phyloP scores from a whole-genome alignment of 805 yeast species.

The Kuraishia capsulata region DNA sequence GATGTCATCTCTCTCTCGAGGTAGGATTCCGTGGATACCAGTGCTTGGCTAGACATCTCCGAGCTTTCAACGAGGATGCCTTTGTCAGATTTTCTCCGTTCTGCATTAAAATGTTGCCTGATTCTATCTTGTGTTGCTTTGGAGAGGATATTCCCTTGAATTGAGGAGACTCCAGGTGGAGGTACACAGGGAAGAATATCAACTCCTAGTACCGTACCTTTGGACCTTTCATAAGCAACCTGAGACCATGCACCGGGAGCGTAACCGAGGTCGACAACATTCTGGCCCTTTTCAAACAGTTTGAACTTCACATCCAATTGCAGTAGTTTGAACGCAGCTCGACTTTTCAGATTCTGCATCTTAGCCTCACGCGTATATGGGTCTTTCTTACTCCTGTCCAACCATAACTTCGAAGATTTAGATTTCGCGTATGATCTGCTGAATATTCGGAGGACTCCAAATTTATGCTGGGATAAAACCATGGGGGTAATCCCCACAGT shows the following conservation, averaged over 20 bases:
- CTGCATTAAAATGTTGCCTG: conserved; percentile 32
- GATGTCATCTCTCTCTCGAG: conserved; percentile 1
- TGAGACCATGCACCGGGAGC: conserved; percentile 97
- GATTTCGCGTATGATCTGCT: conserved; percentile 11
- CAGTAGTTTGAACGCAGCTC: conserved; percentile 85
- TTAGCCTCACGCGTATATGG: conserved; percentile 59
- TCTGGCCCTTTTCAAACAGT: conserved; percentile 44
- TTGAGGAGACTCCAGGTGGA: conserved; percentile 66
- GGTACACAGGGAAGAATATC: conserved; percentile 76
- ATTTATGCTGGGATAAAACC: too few species aligned
- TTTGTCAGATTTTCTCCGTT: background rate
- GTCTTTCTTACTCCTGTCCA: conserved; percentile 61
- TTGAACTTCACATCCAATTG: conserved; percentile 62
- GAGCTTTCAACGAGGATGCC: too few species aligned
- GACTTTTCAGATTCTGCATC: conserved; percentile 51
- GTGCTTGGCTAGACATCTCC: too few species aligned
- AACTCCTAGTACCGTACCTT: conserved; percentile 64
- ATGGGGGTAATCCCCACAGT: too few species aligned
- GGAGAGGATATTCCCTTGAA: conserved; percentile 85
- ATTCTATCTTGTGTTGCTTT: conserved; percentile 51
- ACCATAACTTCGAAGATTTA: conserved; percentile 63
- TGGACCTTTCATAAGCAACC: conserved; percentile 52
- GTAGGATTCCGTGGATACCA: background rate
- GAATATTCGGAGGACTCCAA: too few species aligned
- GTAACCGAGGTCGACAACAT: conserved; percentile 81